Base-by-base conservation (phyloP, 1,284 basidiomycete species). In the Apiotrichum sp. region DNA sequence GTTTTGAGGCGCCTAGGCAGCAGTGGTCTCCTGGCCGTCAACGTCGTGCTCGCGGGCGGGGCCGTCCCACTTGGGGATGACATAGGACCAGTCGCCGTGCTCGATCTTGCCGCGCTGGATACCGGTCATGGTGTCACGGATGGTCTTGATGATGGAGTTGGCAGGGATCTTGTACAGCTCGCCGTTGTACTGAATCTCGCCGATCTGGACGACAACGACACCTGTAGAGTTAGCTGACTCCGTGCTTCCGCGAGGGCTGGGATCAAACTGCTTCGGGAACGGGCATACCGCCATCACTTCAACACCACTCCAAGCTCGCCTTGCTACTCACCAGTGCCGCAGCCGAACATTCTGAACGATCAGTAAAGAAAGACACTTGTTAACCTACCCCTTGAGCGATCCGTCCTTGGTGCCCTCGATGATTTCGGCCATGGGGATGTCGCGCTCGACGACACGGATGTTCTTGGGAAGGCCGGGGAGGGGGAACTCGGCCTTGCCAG, bases 371-470 rank as follows among this genome's bases (percentile, higher is more conserved):
- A 32, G 11, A 38, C 36, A 8, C 36, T 38, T 38, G 36, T 8
- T 7, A 38, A 13, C 69, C 58, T 22, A 71, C 69, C 70, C 71
- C 55, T 69, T 70, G 52, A 75, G 55, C 32, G 68, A 58, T 11
- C 71, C 69, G 57, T 72, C 71, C 53, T 65, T 59, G 34, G 63
- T 47, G 14, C 65, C 58, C 31, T 61, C 52, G 44, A 66, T 58
- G 50, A 75, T 67, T 66, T 75, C 73, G 32, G 54, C 56, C 73
- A 75, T 75, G 40, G 64, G 45, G 36, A 73, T 67, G 58, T 75
- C 73, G 50, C 73, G 59, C 66, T 75, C 64, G 35, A 73, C 70
- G n/a, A 73, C 65, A 34, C 71, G 62, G 57, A 73, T 65, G 34
- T 73, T 69, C 57, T 63, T 67, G 36, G 70, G 69, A 61, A 73